Conservation (phyloP, 768 basidiomycete species). For the Tylopilus rubrobrunneus region DNA sequence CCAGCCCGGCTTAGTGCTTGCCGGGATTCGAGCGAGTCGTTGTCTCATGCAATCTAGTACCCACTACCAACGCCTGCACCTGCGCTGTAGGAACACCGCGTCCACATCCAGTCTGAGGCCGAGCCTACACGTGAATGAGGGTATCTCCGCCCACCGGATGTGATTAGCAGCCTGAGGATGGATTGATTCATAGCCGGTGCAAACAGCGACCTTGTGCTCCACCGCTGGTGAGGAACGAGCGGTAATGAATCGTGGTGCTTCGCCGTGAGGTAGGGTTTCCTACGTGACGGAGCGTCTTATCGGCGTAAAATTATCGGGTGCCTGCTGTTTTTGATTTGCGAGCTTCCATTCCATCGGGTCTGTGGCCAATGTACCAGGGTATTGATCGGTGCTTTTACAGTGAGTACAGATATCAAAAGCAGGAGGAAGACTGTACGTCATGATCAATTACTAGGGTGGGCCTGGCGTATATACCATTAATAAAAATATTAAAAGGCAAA, state of each 20-base stretch:
- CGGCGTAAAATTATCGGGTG: neutral
- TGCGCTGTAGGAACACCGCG: too few relatives aligned
- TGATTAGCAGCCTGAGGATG: neutral
- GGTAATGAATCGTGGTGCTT: conserved; percentile 21
- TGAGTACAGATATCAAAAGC: neutral
- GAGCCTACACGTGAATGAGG: neutral
- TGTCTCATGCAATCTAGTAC: too few relatives aligned
- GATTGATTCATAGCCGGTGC: neutral
- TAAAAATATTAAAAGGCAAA: neutral
- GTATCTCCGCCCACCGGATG: neutral
- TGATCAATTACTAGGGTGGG: too few relatives aligned
- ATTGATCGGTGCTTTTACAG: neutral
- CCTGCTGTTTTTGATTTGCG: neutral
- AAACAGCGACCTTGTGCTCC: conserved; percentile 5
- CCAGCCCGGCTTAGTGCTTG: too few relatives aligned
- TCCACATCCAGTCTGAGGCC: neutral
- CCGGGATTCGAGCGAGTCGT: too few relatives aligned
- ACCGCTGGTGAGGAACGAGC: conserved; percentile 6
- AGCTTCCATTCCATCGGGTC: neutral
- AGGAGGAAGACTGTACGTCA: too few relatives aligned
- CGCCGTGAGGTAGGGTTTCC: neutral
- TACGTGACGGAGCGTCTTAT: conserved; percentile 3
- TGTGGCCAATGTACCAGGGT: neutral
- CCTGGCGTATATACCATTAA: too few relatives aligned
- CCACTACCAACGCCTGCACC: too few relatives aligned